Base-by-base conservation (phyloP, 148 eudicot genomes). In the Cornus kousa region DNA sequence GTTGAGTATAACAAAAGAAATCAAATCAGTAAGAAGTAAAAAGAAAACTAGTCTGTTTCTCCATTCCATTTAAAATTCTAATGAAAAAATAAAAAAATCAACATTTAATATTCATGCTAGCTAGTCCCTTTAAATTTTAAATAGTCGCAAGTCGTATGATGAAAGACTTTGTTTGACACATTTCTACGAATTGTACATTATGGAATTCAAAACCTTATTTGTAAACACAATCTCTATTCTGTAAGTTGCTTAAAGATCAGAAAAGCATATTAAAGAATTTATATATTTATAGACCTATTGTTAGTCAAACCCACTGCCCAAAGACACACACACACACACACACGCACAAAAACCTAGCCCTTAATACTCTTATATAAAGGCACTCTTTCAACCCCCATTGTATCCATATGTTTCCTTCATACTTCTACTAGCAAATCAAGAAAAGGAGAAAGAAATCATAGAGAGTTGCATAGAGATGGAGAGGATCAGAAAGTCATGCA, bases 401-500 rank as follows among this genome's bases (percentile, higher is more conserved):
- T 4, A 65, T 23, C 71, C 69, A 46, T 43, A 43, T 66, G 77
- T 40, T 66, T 55, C 55, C 68, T 62, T 64, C 70, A 64, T 74
- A 62, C 28, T 28, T 28, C 28, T 28, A 28, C 13, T 22, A 65
- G 9, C 19, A 57, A 19, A 60, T 4, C 39, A 55, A 33, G 10
- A 62, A 4, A 62, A 43, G 43, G 3, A 23, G 35, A 16, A 73
- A 43, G 23, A 43, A 2, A 28, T 4, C 76, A 31, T 55, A 37
- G n/a, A 53, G 22, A 23, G 4, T 14, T 40, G 37, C 14, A 55
- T 35, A 55, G 40, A 71, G 16, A 70, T 62, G 70, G 78, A 28
- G 2, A 74, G 48, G 74, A 43, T 43, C 10, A 75, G 68, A 66
- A 75, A 64, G 68, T 55, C 53, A 71, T 72, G 59, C 66, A 65